Evolutionary conservation across 768 basidiomycete genomes (phyloP).

Genomic region (Amanita thiersii): DNA sequence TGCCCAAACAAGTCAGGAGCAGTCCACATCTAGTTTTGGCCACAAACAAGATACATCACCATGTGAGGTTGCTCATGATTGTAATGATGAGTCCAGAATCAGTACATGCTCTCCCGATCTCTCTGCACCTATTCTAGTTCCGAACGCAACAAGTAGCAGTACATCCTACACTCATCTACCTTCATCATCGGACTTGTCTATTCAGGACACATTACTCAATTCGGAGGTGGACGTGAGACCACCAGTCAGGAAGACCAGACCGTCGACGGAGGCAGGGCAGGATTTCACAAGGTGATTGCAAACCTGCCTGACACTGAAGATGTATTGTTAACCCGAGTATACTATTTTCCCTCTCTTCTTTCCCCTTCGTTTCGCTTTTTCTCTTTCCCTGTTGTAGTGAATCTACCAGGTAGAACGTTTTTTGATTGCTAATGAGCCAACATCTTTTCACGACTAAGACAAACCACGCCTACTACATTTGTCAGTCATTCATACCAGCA

Average conservation of each 20-base stretch:
- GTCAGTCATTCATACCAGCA: conserved; percentile 1
- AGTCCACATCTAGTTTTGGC: too few species aligned
- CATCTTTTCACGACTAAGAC: too few species aligned
- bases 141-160: conserved; percentile 12
- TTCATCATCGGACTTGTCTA: conserved; percentile 36
- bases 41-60: too few species aligned
- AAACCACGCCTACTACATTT: too few species aligned
- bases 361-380: neutral
- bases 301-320: neutral
- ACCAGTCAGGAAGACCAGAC: conserved; percentile 14
- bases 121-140: conserved; percentile 9
- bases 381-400: too few species aligned
- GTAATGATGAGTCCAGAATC: too few species aligned
- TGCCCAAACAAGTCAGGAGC: too few species aligned
- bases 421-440: neutral
- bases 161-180: conserved; percentile 33
- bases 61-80: too few species aligned
- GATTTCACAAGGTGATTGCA: conserved; percentile 1
- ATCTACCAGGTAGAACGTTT: conserved; percentile 1
- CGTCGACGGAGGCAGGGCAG: conserved; percentile 9
- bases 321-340: neutral
- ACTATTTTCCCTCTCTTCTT: neutral
- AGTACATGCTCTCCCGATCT: conserved; percentile 1
- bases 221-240: conserved; percentile 13
- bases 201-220: conserved; percentile 29